A percentile compares a stretch with the other conserved stretches of the same genome.
These are phyloP conservation scores for Gastrolobium villosum DNA, from an alignment of 306 rosid species.

Conservation along the genomic window DNA sequence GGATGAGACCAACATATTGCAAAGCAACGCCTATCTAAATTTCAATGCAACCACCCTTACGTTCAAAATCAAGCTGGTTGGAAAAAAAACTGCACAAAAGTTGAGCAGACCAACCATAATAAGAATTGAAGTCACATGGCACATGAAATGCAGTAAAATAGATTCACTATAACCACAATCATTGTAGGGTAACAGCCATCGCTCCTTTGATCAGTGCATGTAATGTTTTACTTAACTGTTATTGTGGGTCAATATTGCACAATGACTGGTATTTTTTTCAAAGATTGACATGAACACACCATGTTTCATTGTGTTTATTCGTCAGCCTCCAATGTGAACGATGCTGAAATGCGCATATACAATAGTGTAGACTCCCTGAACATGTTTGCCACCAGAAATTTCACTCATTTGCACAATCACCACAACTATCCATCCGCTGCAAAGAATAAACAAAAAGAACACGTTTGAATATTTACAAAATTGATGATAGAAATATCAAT, in stretches of 20 bases:
- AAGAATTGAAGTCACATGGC: slow-evolving; percentile 16
- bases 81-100: slow-evolving; percentile 2
- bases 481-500: no score
- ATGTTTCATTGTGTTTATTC: slow-evolving; percentile 32
- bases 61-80: slow-evolving; percentile 22
- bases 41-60: slow-evolving; percentile 10
- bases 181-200: slow-evolving; percentile 31
- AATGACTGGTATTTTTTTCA: background rate
- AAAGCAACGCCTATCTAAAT: no score
- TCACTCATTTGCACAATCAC: no score
- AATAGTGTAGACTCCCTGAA: slow-evolving; percentile 22
- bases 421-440: no score
- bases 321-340: slow-evolving; percentile 28
- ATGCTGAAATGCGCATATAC: background rate
- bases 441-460: no score
- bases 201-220: slow-evolving; percentile 19
- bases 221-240: slow-evolving; percentile 18
- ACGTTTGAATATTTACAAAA: no score
- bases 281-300: slow-evolving; percentile 26
- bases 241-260: slow-evolving; percentile 8
- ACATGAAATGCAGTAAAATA: slow-evolving; percentile 21
- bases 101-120: background rate
- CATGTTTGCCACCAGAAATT: no score
- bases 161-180: slow-evolving; percentile 28
- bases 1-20: no score